phyloP scores from a whole-genome alignment of 331 rosid genomes.

The Cydonia oblonga region DNA sequence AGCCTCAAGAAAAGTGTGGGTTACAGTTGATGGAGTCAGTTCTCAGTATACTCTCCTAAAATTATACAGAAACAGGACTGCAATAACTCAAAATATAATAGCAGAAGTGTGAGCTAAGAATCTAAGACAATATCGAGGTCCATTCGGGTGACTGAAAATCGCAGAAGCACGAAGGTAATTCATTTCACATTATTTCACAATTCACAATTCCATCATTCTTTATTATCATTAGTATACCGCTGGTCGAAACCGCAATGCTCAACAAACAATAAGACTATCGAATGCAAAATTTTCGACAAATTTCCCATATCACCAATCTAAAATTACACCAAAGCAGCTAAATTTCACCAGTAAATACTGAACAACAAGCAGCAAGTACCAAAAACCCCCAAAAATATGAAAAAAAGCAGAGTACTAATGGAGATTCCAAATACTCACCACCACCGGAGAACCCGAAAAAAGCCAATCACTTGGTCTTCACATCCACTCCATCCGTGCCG shows the following conservation, averaged over 20 bases:
- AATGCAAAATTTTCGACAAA: background rate
- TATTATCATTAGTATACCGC: background rate
- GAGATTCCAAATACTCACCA: background rate
- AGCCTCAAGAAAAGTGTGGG: background rate
- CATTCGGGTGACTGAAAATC: background rate
- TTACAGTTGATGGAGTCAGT: background rate
- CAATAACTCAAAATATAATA: background rate
- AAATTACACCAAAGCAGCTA: background rate
- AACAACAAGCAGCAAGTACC: conserved; percentile 4
- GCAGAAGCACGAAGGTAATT: background rate
- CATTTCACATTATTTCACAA: background rate
- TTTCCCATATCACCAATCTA: background rate
- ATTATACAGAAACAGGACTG: background rate
- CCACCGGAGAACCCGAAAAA: background rate
- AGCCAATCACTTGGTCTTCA: conserved; percentile 34
- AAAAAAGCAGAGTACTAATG: background rate
- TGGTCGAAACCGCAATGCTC: background rate
- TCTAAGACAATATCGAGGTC: background rate
- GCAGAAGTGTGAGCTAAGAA: background rate
- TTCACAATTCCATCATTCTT: background rate
- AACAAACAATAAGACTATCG: background rate
- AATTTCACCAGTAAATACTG: background rate
- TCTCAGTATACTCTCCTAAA: background rate
- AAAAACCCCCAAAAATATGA: background rate
- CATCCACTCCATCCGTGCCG: conserved; percentile 45